These are phyloP conservation scores for Paramecium caudatum DNA, from an alignment of 73 alveolate genomes.

Conservation along the genomic window DNA sequence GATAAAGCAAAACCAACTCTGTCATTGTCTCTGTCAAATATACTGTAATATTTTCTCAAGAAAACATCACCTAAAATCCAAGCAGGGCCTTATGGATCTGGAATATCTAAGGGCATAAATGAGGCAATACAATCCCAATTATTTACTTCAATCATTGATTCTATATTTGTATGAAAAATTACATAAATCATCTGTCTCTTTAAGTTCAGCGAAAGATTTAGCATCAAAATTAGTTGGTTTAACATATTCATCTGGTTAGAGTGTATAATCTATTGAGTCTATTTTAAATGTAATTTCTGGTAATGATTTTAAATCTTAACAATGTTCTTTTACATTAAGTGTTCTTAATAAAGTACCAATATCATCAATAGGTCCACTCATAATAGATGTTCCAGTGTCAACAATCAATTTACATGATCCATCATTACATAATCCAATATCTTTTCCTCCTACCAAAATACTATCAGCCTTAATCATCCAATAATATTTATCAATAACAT, in stretches of 20 bases:
- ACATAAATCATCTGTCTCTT: slow-evolving; percentile 55
- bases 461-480: slow-evolving; percentile 86
- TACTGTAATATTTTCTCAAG: slow-evolving; percentile 90
- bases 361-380: slow-evolving; percentile 85
- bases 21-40: slow-evolving; percentile 90
- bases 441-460: slow-evolving; percentile 79
- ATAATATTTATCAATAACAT: slow-evolving; percentile 83
- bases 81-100: slow-evolving; percentile 80
- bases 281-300: slow-evolving; percentile 77
- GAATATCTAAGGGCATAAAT: slow-evolving; percentile 74
- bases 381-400: slow-evolving; percentile 88
- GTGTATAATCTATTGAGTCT: slow-evolving; percentile 72
- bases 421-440: slow-evolving; percentile 57
- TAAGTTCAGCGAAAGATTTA: slow-evolving; percentile 41
- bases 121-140: slow-evolving; percentile 76
- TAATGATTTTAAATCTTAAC: slow-evolving; percentile 50
- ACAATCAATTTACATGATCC: slow-evolving; percentile 81
- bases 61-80: slow-evolving; percentile 92
- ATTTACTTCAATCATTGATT: slow-evolving; percentile 62
- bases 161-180: neutral
- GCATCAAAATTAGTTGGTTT: slow-evolving; percentile 6
- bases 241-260: slow-evolving; percentile 78
- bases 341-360: slow-evolving; percentile 71
- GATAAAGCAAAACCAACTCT: slow-evolving; percentile 92
- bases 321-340: slow-evolving; percentile 63